Evolutionary conservation across 164 flowering plant genomes (phyloP).

Genomic region (Aristolochia californica): DNA sequence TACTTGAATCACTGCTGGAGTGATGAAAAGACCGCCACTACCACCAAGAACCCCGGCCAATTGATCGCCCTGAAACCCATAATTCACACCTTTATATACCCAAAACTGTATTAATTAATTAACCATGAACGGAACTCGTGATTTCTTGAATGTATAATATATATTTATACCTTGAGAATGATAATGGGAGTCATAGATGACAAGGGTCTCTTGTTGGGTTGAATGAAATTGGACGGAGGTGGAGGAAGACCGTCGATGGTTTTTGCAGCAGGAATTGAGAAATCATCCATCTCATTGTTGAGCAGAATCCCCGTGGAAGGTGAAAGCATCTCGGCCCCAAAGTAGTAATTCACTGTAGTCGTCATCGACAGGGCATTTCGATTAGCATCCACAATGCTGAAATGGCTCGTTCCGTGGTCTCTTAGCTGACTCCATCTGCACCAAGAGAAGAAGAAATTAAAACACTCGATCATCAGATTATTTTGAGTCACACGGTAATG

Average conservation of each 20-base stretch:
- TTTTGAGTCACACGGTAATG: too few relatives aligned
- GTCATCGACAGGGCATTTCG: conserved; percentile 95
- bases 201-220: conserved; percentile 77
- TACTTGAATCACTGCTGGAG: conserved; percentile 70
- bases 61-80: conserved; percentile 49
- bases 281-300: conserved; percentile 93
- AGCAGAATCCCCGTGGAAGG: conserved; percentile 83
- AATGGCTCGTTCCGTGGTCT: conserved; percentile 92
- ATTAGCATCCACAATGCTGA: conserved; percentile 82
- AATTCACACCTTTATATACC: too few relatives aligned
- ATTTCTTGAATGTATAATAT: background rate
- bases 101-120: too few relatives aligned
- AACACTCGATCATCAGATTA: too few relatives aligned
- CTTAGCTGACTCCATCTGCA: conserved; percentile 74
- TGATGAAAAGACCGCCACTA: conserved; percentile 67
- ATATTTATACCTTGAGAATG: conserved; percentile 50
- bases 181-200: conserved; percentile 92
- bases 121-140: too few relatives aligned
- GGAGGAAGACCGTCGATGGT: conserved; percentile 64
- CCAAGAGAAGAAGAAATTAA: background rate
- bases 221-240: conserved; percentile 69
- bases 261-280: conserved; percentile 62
- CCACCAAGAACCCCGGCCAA: conserved; percentile 80
- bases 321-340: conserved; percentile 70
- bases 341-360: conserved; percentile 58